Percentiles rank a stretch among this genome's conserved stretches.
Conservation (phyloP, 495 filamentous ascomycete species). For the Neurospora sp. region DNA sequence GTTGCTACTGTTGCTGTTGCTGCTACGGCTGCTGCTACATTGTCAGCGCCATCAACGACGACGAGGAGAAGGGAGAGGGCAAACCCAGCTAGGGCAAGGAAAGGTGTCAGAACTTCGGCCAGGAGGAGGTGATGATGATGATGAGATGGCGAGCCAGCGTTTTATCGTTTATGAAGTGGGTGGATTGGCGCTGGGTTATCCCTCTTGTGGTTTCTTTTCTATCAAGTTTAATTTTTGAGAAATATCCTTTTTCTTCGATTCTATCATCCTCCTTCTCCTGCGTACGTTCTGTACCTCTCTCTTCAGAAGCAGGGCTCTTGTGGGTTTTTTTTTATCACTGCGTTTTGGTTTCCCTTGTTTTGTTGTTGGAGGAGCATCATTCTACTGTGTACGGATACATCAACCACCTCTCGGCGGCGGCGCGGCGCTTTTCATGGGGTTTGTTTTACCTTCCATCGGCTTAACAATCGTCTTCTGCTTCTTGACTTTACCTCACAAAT, state of each 20-base stretch:
- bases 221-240: background rate
- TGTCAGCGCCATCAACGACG: conserved; percentile 3
- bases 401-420: background rate
- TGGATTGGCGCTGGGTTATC: background rate
- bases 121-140: conserved; percentile 9
- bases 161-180: background rate
- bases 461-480: too few relatives aligned
- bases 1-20: background rate
- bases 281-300: too few relatives aligned
- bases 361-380: background rate
- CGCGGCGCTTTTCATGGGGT: background rate
- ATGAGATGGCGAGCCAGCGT: background rate
- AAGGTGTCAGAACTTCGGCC: conserved; percentile 12
- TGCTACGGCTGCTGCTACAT: background rate
- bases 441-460: background rate
- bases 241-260: background rate
- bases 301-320: background rate
- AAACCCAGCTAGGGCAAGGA: conserved; percentile 20
- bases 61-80: conserved; percentile 14
- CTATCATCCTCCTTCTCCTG: background rate
- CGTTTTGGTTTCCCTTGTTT: background rate
- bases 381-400: background rate
- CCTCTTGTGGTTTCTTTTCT: background rate
- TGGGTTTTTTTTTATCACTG: too few relatives aligned
- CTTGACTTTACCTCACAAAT: background rate